Evolutionary conservation across 345 rosid genomes (phyloP).

Genomic region (Hevea brasiliensis): DNA sequence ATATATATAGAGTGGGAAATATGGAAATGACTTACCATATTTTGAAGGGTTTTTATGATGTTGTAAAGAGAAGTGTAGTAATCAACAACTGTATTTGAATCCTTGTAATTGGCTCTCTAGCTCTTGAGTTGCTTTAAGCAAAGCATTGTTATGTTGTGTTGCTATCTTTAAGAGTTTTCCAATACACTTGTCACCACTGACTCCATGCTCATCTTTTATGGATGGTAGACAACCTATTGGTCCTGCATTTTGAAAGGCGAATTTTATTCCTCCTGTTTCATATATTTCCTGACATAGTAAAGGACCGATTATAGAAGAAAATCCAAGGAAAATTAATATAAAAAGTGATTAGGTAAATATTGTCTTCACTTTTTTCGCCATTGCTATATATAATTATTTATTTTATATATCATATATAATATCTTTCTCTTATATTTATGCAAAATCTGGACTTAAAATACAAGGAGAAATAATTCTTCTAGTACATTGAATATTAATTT

Average conservation of each 20-base stretch:
- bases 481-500: too few species aligned
- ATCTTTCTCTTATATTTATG: too few species aligned
- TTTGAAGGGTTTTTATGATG: constrained; percentile 13
- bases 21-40: constrained; percentile 4
- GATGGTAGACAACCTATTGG: constrained; percentile 40
- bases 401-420: too few species aligned
- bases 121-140: neutral
- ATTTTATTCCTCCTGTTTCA: constrained; percentile 33
- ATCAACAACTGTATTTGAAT: constrained; percentile 36
- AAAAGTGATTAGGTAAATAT: too few species aligned
- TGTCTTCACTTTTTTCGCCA: too few species aligned
- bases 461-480: too few species aligned
- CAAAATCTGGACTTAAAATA: too few species aligned
- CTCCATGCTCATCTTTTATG: neutral
- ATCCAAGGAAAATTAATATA: too few species aligned
- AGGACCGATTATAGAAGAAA: neutral
- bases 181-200: constrained; percentile 14
- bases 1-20: too few species aligned
- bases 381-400: too few species aligned
- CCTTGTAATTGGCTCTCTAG: constrained; percentile 18
- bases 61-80: constrained; percentile 26
- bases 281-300: constrained; percentile 22
- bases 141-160: constrained; percentile 28
- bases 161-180: constrained; percentile 18
- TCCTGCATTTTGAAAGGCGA: constrained; percentile 31